Base-by-base conservation (phyloP, 371 early-diverging fungal species). In the Vairimorpha necatrix region DNA sequence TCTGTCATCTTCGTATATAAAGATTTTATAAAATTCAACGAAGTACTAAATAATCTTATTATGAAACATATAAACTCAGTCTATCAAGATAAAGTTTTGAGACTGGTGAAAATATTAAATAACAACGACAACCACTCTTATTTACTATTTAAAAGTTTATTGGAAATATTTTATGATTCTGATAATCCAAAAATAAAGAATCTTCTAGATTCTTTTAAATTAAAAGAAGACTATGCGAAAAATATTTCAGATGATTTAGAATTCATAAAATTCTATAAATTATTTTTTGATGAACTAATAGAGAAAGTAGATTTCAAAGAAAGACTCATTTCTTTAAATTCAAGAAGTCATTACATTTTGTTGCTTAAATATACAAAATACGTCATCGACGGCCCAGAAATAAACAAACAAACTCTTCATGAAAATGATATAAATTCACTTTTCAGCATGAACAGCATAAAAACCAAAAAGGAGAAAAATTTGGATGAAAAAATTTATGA, bases 331-430 rank as follows among this genome's bases (percentile, higher is more conserved):
- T n/a, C 14, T 50, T 50, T 50, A 13, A n/a, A 50, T 50, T n/a
- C 4, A 4, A 50, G 22, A 50, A n/a, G 22, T 50, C 20, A 6
- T 13, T 50, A 50, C n/a, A 50, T n/a, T 50, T 11, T 50, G 4
- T 50, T 50, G n/a, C n/a, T 50, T 11, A 50, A 50, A 50, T 50
- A 50, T 50, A 50, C 50, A 11, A 50, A 50, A n/a, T 50, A 50
- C 22, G 22, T 50, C 22, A 50, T 50, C 4, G 22, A n/a, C 22
- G 50, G 50, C 4, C 50, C 50, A 13, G 3, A 50, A n/a, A 50
- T 50, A 4, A 22, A 50, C 22, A 4, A 50, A 50, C 4, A 4
- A 50, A 50, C 4, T 50, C 3, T 50, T n/a, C 22, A 22, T n/a
- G 50, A 50, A 50, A 50, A 50, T n/a, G 22, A 11, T 50, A 11